Percentiles rank a stretch among this genome's conserved stretches.
phyloP scores from a whole-genome alignment of 2,329 filamentous ascomycete genomes.

The Fusarium sp. region DNA sequence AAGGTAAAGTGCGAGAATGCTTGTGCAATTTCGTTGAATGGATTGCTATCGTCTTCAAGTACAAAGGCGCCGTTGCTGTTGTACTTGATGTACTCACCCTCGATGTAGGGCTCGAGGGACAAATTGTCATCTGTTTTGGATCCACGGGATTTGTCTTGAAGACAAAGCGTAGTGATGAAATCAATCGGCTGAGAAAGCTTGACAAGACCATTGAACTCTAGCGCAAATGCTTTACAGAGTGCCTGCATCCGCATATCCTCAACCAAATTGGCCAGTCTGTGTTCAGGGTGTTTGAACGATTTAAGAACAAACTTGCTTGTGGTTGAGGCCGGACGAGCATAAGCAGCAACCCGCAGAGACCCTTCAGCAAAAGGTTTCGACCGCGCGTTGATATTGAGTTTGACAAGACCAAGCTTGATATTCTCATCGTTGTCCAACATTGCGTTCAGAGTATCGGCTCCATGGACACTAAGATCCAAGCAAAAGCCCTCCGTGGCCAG shows the following conservation, averaged over 20 bases:
- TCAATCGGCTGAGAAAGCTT: constrained; percentile 49
- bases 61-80: constrained; percentile 54
- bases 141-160: constrained; percentile 39
- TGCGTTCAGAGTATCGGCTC: constrained; percentile 49
- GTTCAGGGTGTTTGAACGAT: constrained; percentile 45
- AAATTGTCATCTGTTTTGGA: constrained; percentile 35
- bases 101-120: constrained; percentile 55
- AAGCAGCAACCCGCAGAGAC: constrained; percentile 48
- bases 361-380: constrained; percentile 50
- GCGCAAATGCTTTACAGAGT: constrained; percentile 57
- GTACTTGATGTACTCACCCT: constrained; percentile 57
- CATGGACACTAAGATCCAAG: constrained; percentile 48
- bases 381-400: constrained; percentile 52
- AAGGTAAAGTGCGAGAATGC: constrained; percentile 60
- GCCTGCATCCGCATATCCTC: constrained; percentile 58
- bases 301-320: constrained; percentile 53
- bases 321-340: constrained; percentile 47
- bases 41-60: constrained; percentile 39
- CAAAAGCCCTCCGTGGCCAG: constrained; percentile 43
- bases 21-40: constrained; percentile 52
- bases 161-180: constrained; percentile 50
- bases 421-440: constrained; percentile 55
- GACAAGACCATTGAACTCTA: constrained; percentile 56
- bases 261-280: constrained; percentile 48
- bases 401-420: constrained; percentile 51